phyloP scores from a whole-genome alignment of 352 stramenopile species.

The Globisporangium alternatum region DNA sequence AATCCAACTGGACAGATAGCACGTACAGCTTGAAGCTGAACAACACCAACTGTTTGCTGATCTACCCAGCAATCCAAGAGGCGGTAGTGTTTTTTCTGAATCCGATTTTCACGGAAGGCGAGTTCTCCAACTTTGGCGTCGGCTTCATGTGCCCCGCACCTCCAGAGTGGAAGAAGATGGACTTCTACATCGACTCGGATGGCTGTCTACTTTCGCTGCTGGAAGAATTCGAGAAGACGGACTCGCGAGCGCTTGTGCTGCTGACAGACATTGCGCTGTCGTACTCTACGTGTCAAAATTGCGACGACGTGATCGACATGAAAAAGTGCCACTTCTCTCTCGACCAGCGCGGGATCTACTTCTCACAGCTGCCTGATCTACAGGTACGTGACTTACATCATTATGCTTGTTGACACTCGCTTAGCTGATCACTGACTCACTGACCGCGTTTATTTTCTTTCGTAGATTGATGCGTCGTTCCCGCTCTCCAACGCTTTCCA shows the following conservation, averaged over 20 bases:
- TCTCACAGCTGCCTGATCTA: conserved; percentile 81
- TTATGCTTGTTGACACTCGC: neutral
- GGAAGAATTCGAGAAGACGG: conserved; percentile 70
- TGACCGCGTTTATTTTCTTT: neutral
- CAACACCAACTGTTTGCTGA: conserved; percentile 77
- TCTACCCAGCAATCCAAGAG: conserved; percentile 68
- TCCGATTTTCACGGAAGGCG: conserved; percentile 41
- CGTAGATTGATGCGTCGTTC: conserved; percentile 80
- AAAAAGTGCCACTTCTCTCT: conserved; percentile 81
- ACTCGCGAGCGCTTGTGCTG: conserved; percentile 74
- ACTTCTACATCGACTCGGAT: conserved; percentile 61
- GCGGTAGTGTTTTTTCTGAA: conserved; percentile 59
- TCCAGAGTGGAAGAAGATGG: conserved; percentile 78
- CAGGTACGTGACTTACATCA: conserved; percentile 37
- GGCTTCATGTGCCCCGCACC: conserved; percentile 61
- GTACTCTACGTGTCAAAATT: conserved; percentile 67
- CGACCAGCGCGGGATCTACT: conserved; percentile 80
- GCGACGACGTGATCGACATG: conserved; percentile 50
- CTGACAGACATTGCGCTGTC: conserved; percentile 62
- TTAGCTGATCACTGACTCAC: neutral
- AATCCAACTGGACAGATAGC: conserved; percentile 72
- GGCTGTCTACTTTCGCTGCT: conserved; percentile 79
- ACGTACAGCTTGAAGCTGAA: conserved; percentile 63
- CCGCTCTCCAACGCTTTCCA: conserved; percentile 80
- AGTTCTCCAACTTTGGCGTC: conserved; percentile 57